Evolutionary conservation across 345 rosid species (phyloP), one percentile per base, ranked within the genome.

Genomic region (Melastoma malabathricum): DNA sequence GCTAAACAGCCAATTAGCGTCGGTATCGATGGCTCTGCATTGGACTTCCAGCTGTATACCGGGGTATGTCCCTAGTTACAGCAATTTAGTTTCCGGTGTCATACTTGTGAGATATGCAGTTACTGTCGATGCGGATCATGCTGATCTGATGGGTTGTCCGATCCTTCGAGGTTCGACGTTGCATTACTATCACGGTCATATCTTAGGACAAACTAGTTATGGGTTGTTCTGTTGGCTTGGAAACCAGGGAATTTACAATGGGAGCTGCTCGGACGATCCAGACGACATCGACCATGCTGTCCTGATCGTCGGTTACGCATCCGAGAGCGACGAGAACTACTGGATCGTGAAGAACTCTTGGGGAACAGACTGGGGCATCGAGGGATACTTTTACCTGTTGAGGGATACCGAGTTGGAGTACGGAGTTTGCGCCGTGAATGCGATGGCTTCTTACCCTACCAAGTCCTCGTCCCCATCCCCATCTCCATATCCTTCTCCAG

Each of bases 271-370:
- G 1, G 62, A 54, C 13, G 13, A 82, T 59, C 86, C 90, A 3
- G 55, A 75, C 18, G 79, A 76, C 41, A 78, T 89, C 27, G 82
- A 89, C 71, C 95, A 84, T 50, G 95, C 92, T 0, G 83, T 78
- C 43, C 44, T 84, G 58, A 68, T 84, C 1, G 82, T 84, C 43
- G 97, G 97, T 5, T 89, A 74, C 15, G 95, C 80, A 15, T 73
- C 95, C 1, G 79, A 85, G 68, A 61, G 47, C 2, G 71, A 45
- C 22, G 82, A 80, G 54, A 75, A 82, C n/a, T 89, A 84, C 47
- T 89, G 95, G 97, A 77, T 89, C 4, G 87, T 75, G 61, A 84
- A 73, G 59, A 85, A 89, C 53, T 89, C 94, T 1, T 81, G 94
- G 88, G 94, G 94, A 18, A 76, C 87, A 12, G 70, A 61, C 6